Evolutionary conservation across 768 basidiomycete species (phyloP).

Genomic region (Piloderma croceum): DNA sequence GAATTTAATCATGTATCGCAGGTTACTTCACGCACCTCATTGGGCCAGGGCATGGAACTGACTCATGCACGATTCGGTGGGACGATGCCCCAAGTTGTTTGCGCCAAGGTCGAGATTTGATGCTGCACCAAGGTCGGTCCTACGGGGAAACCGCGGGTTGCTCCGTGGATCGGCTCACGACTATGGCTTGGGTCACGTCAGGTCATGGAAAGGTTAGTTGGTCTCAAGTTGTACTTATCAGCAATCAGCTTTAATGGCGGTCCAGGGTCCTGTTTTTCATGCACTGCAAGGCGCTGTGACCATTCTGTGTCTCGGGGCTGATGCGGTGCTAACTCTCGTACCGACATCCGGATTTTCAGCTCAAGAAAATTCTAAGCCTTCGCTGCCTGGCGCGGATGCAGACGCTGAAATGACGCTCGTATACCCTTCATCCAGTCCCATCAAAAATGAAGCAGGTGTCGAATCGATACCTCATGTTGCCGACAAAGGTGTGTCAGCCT

Average conservation of each 20-base stretch:
- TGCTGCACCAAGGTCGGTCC: slow-evolving; percentile 25
- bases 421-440: not conserved
- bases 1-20: not conserved
- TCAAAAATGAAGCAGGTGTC: not conserved
- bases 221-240: not conserved
- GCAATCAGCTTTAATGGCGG: not conserved
- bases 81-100: slow-evolving; percentile 23
- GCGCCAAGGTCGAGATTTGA: slow-evolving; percentile 21
- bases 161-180: slow-evolving; percentile 28
- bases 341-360: slow-evolving; percentile 16
- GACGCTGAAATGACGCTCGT: not conserved
- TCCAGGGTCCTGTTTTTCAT: slow-evolving; percentile 14
- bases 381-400: not conserved
- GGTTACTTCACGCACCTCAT: not conserved
- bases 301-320: slow-evolving; percentile 35
- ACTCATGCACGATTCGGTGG: slow-evolving; percentile 6
- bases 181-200: slow-evolving; percentile 38
- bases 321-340: slow-evolving; percentile 28
- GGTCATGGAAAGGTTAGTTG: slow-evolving; percentile 31
- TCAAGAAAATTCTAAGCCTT: too few relatives aligned
- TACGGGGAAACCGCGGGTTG: slow-evolving; percentile 33
- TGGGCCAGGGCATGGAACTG: not conserved
- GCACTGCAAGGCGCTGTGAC: slow-evolving; percentile 24
- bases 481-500: not conserved
- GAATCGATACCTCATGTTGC: not conserved